Percentiles rank a stretch among this genome's conserved stretches.
phyloP scores from a whole-genome alignment of 345 rosid genomes.

The Citrus medica region DNA sequence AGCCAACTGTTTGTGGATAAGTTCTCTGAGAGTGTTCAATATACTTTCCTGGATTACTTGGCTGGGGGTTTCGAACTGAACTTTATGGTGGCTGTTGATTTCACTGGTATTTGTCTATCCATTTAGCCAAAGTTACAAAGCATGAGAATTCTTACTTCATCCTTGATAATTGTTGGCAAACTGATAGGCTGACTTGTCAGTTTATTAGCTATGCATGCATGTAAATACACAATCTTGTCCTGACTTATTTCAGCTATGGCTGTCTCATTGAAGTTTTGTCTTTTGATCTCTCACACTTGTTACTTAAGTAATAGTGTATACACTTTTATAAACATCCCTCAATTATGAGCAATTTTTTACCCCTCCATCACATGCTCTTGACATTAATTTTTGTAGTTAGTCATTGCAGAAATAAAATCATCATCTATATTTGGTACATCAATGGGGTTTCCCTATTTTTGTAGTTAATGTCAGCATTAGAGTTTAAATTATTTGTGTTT shows the following conservation, averaged over 20 bases:
- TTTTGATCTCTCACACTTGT: not conserved
- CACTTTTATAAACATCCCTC: not conserved
- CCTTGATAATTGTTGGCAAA: not conserved
- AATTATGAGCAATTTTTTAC: not conserved
- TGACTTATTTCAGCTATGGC: not conserved
- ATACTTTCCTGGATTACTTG: conserved; percentile 83
- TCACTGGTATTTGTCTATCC: conserved; percentile 56
- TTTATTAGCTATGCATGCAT: not conserved
- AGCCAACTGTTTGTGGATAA: conserved; percentile 73
- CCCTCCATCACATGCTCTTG: not conserved
- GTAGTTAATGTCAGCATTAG: not conserved
- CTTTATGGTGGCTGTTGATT: conserved; percentile 97
- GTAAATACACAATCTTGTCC: conserved; percentile 1
- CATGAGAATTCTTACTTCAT: not conserved
- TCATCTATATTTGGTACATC: not conserved
- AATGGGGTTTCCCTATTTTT: not conserved
- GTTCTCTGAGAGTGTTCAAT: conserved; percentile 60
- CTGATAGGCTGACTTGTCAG: not conserved
- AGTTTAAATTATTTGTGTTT: not conserved
- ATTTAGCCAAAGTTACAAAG: not conserved
- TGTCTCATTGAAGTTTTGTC: not conserved
- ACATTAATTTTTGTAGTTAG: not conserved
- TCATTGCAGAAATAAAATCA: not conserved
- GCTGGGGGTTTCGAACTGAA: conserved; percentile 78
- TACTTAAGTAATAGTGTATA: not conserved